These are phyloP conservation scores for Neurospora sp. DNA, from an alignment of 495 filamentous ascomycete genomes.

Conservation along the genomic window DNA sequence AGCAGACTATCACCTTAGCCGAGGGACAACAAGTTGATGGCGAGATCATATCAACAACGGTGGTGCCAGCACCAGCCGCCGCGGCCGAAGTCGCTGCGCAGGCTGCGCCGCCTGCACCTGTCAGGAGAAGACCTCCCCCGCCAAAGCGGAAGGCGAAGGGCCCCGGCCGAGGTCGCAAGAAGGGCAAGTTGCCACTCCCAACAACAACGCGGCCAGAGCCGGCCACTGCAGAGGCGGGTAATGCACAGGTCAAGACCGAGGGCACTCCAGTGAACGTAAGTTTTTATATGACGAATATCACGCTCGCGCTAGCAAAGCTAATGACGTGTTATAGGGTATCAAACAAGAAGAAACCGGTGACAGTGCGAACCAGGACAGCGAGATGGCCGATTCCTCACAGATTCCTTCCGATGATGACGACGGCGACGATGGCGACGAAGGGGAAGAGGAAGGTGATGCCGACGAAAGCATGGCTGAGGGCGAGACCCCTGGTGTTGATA, in stretches of 20 bases:
- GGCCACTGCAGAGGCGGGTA: slow-evolving; percentile 12
- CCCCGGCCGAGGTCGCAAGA: slow-evolving; percentile 55
- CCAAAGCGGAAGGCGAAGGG: slow-evolving; percentile 68
- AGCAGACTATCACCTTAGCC: slow-evolving; percentile 70
- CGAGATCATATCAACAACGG: slow-evolving; percentile 55
- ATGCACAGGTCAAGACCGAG: slow-evolving; percentile 19
- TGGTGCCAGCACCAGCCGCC: slow-evolving; percentile 29
- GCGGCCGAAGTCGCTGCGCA: slow-evolving; percentile 14
- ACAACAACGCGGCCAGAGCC: slow-evolving; percentile 19
- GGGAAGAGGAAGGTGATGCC: slow-evolving; percentile 29
- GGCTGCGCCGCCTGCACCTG: slow-evolving; percentile 23
- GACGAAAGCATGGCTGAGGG: slow-evolving; percentile 26
- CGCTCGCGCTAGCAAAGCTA: neutral
- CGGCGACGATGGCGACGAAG: slow-evolving; percentile 33
- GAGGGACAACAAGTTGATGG: slow-evolving; percentile 76
- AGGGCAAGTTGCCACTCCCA: slow-evolving; percentile 44
- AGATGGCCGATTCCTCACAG: slow-evolving; percentile 45
- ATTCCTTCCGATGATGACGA: slow-evolving; percentile 50
- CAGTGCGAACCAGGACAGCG: slow-evolving; percentile 29
- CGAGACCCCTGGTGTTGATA: slow-evolving; percentile 21
- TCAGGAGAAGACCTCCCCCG: slow-evolving; percentile 56
- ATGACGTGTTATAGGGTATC: slow-evolving; percentile 19
- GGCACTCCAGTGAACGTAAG: slow-evolving; percentile 21
- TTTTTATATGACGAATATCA: neutral
- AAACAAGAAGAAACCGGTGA: slow-evolving; percentile 31